Evolutionary conservation across 108 stramenopile genomes (phyloP), one percentile per base, ranked within the genome.

Genomic region (Stephanodiscus minutulus): DNA sequence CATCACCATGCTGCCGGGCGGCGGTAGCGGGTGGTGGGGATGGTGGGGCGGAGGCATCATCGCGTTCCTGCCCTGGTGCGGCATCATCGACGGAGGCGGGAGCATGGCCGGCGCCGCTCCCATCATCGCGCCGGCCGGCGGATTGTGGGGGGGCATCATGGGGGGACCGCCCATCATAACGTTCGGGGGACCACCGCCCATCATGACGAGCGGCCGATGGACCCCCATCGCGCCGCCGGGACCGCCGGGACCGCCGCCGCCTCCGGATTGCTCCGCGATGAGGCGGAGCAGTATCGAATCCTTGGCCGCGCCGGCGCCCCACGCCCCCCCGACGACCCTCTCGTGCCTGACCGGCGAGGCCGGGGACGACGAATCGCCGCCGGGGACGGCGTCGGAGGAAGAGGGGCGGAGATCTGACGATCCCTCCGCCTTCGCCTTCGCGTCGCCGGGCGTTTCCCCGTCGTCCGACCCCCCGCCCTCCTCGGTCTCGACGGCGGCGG

Each of bases 241-340:
- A n/a, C n/a, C 52, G 47, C 5, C 5, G 15, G 47, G 47, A 17
- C 60, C 54, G 47, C 70, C 75, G 31, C 76, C 54, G 47, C 70
- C 75, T 22, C 76, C 65, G 5, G 77, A 68, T 81, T 92, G 91
- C 35, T 91, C 87, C 67, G 86, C 85, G 61, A 95, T 91, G 33
- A 95, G 81, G 41, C 80, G 77, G 13, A 90, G 82, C 56, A 94
- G 57, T 13, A 76, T 62, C n/a, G 88, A 88, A 33, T 87, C 90
- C 25, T 86, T 81, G 20, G 84, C 82, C 6, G 88, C 88, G 24
- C 93, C 90, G 9, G 87, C 88, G n/a, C 94, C 91, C 94, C 94
- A 95, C 8, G 91, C 93, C 13, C 94, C 94, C 22, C 87, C 91
- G 13, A 80, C 57, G 22, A 82, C 72, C 27, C 60, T 77, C 20